A percentile compares a stretch with the other conserved stretches of the same genome.
Evolutionary conservation across 2,329 filamentous ascomycete genomes (phyloP).

Genomic region (Botrytis galanthina): DNA sequence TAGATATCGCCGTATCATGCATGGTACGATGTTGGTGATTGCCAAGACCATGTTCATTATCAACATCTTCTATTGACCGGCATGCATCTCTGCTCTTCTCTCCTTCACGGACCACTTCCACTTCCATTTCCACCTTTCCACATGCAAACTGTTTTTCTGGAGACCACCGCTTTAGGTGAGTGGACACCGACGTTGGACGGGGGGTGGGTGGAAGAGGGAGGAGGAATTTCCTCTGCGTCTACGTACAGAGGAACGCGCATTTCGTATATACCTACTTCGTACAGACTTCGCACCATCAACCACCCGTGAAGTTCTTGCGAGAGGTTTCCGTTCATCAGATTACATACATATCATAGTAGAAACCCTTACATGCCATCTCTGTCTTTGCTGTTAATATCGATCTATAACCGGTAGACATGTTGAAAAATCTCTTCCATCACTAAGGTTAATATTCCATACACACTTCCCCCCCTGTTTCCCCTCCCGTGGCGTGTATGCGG

Average conservation of each 20-base stretch:
- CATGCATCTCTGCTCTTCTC: not conserved
- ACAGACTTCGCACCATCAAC: not conserved
- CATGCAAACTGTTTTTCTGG: not conserved
- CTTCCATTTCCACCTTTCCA: not conserved
- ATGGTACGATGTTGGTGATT: not conserved
- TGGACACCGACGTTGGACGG: not conserved
- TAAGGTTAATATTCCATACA: not conserved
- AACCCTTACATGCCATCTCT: not conserved
- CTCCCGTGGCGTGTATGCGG: not conserved
- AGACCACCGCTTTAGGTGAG: not conserved
- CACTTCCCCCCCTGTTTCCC: not conserved
- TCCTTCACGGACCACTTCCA: not conserved
- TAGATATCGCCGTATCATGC: not conserved
- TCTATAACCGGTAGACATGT: not conserved
- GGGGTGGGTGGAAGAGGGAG: not conserved
- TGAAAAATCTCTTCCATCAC: not conserved
- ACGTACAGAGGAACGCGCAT: not conserved
- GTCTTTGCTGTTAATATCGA: not conserved
- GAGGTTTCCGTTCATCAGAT: not conserved
- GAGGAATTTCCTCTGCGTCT: not conserved
- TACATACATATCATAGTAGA: not conserved
- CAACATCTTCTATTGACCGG: not conserved
- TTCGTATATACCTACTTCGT: no score
- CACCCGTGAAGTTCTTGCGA: not conserved
- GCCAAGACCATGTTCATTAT: constrained; percentile 1